Base-by-base conservation (phyloP, 129 eudicot genomes). In the Dittrichia graveolens region DNA sequence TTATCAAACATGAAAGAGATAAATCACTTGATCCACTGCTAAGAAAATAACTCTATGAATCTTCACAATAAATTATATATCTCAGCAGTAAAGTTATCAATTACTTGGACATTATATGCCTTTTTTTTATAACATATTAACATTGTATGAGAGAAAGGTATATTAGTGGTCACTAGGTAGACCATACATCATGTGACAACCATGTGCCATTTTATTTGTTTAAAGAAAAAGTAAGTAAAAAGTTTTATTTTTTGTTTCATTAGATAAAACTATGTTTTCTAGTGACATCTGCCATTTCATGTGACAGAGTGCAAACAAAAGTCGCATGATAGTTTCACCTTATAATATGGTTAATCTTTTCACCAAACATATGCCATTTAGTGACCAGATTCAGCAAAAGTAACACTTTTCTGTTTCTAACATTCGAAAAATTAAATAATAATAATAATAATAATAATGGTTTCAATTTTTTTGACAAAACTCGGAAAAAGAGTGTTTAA, bases 191-290 rank as follows among this genome's bases (percentile, higher is more conserved):
- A 46, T 47, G 46, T 40, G 47, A 34, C 69, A 58, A 76, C 35
- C 53, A 45, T 69, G 56, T 42, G 58, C 31, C 44, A 59, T 49
- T 50, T 49, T 61, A 41, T 37, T 34, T 42, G 49, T 40, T 18
- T 8, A 19, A 59, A 9, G n/a, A 69, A 77, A 34, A 8, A 60
- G 74, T 39, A 75, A 65, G 24, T 15, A 44, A 47, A 65, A 65
- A 75, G 58, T 55, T 65, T 5, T 7, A 74, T 42, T 34, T 75
- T 16, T 66, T 4, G 38, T 77, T 77, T 60, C 81, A 50, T 12
- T 12, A 24, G 12, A 77, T 77, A 75, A 19, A 65, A 42, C 6
- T 2, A 1, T 6, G 68, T 44, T 14, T 44, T 66, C 50, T 49
- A 15, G 46, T 58, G 38, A 60, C 45, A 48, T 6, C 49, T 14